phyloP scores from a whole-genome alignment of 257 asterid genomes.

The Agastache rugosa region DNA sequence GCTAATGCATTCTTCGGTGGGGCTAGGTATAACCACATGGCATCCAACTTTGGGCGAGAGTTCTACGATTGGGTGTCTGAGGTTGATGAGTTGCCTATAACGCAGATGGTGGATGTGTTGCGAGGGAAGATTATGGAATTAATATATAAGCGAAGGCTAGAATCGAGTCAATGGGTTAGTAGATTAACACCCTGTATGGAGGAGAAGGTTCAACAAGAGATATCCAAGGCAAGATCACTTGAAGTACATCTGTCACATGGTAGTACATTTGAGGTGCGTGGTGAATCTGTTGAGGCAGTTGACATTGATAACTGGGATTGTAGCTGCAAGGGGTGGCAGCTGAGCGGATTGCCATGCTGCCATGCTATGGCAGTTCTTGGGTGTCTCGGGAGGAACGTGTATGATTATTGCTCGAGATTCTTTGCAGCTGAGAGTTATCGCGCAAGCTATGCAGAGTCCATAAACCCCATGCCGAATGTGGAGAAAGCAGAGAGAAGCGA shows the following conservation, averaged over 20 bases:
- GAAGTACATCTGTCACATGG: conserved; percentile 56
- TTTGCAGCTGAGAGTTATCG: conserved; percentile 72
- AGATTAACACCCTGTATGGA: conserved; percentile 84
- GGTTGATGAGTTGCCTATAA: conserved; percentile 93
- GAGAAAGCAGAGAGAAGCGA: conserved; percentile 75
- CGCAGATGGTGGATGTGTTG: conserved; percentile 94
- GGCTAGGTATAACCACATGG: conserved; percentile 84
- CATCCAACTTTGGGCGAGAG: conserved; percentile 87
- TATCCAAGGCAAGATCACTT: conserved; percentile 58
- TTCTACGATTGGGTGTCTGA: conserved; percentile 95
- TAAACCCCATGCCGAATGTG: conserved; percentile 85
- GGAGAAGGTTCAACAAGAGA: conserved; percentile 82
- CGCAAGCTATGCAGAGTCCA: conserved; percentile 76
- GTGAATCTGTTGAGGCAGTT: conserved; percentile 67
- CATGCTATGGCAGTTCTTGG: conserved; percentile 81
- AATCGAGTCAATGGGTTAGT: conserved; percentile 79
- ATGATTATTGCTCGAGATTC: conserved; percentile 79
- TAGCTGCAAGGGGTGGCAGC: conserved; percentile 92
- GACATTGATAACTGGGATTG: conserved; percentile 85
- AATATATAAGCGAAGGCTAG: conserved; percentile 74
- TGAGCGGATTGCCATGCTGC: conserved; percentile 89
- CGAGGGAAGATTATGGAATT: conserved; percentile 95
- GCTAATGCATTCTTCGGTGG: conserved; percentile 85
- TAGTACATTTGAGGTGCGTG: conserved; percentile 72
- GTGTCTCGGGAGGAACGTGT: conserved; percentile 61